A percentile compares a stretch with the other conserved stretches of the same genome.
These are phyloP conservation scores for Cordyceps militaris DNA, from an alignment of 2,329 filamentous ascomycete genomes.

Conservation along the genomic window DNA sequence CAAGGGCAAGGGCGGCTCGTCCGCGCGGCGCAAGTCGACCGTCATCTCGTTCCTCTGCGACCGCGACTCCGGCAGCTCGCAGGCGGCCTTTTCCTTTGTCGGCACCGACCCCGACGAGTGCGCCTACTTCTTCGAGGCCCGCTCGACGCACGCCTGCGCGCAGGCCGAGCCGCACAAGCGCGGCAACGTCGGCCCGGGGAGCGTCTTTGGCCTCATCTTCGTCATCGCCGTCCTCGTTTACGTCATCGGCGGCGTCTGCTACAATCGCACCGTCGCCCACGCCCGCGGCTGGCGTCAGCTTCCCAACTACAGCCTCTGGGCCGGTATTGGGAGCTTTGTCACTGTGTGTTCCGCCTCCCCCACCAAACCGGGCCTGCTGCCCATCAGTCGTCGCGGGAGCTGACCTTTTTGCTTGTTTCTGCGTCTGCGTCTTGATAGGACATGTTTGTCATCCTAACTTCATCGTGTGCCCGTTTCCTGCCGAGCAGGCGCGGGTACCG, in stretches of 20 bases:
- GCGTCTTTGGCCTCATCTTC: slow-evolving; percentile 84
- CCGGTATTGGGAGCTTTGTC: slow-evolving; percentile 76
- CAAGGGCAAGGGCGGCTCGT: slow-evolving; percentile 27
- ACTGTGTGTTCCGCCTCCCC: slow-evolving; percentile 43
- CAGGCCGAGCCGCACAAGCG: slow-evolving; percentile 62
- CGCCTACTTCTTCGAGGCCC: slow-evolving; percentile 91
- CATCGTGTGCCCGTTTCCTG: slow-evolving; percentile 61
- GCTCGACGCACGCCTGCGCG: slow-evolving; percentile 74
- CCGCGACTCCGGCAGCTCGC: slow-evolving; percentile 61
- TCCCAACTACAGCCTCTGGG: slow-evolving; percentile 91
- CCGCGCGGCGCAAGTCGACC: slow-evolving; percentile 61
- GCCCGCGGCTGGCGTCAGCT: slow-evolving; percentile 92
- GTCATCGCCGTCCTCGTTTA: slow-evolving; percentile 76
- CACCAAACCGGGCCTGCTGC: slow-evolving; percentile 24
- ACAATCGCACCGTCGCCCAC: slow-evolving; percentile 90
- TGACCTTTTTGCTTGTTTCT: slow-evolving; percentile 23
- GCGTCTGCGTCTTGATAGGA: slow-evolving; percentile 37
- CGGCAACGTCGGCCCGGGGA: slow-evolving; percentile 60
- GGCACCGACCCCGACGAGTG: slow-evolving; percentile 80
- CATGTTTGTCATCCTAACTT: slow-evolving; percentile 60
- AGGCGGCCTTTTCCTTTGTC: slow-evolving; percentile 74
- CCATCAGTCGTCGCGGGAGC: slow-evolving; percentile 19
- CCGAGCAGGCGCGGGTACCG: slow-evolving; percentile 62
- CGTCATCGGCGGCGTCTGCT: slow-evolving; percentile 85
- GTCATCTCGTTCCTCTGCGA: slow-evolving; percentile 93